A percentile compares a stretch with the other conserved stretches of the same genome.
These are phyloP conservation scores for Lactifluus volemus DNA, from an alignment of 768 basidiomycete genomes.

Conservation along the genomic window DNA sequence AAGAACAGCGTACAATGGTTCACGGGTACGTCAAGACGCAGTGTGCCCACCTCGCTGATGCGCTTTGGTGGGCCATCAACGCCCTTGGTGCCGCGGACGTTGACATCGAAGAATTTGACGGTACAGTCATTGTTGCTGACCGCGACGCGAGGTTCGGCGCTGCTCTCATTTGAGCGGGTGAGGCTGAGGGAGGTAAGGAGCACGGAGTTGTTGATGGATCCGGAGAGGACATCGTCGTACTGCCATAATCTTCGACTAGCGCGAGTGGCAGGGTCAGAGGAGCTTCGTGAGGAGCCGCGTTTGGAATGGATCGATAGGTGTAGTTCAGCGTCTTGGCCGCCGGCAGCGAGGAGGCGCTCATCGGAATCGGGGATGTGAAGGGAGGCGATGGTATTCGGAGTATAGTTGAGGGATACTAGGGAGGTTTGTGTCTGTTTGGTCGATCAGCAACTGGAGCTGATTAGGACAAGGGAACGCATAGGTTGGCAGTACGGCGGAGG, in stretches of 20 bases:
- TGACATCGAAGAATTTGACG: constrained; percentile 73
- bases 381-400: constrained; percentile 55
- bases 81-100: constrained; percentile 34
- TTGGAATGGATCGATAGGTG: constrained; percentile 47
- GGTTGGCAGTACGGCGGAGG: background rate
- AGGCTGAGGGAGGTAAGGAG: constrained; percentile 54
- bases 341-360: constrained; percentile 61
- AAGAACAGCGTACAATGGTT: constrained; percentile 62
- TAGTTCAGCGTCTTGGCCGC: constrained; percentile 65
- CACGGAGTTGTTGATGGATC: constrained; percentile 81
- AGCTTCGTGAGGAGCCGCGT: constrained; percentile 6
- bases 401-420: constrained; percentile 48
- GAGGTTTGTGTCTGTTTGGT: constrained; percentile 30
- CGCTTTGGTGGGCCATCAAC: constrained; percentile 31
- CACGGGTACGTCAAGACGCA: constrained; percentile 59
- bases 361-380: constrained; percentile 42
- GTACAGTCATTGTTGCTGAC: constrained; percentile 84
- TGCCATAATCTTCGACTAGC: constrained; percentile 37
- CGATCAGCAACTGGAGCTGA: background rate
- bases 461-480: background rate
- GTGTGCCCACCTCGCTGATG: constrained; percentile 42
- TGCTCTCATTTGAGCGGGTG: constrained; percentile 50
- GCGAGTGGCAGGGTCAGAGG: constrained; percentile 6
- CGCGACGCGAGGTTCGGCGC: constrained; percentile 64
- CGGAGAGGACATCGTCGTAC: constrained; percentile 42